Base-by-base conservation (phyloP, 371 early-diverging fungal genomes). In the Dentiscutata heterogama region DNA sequence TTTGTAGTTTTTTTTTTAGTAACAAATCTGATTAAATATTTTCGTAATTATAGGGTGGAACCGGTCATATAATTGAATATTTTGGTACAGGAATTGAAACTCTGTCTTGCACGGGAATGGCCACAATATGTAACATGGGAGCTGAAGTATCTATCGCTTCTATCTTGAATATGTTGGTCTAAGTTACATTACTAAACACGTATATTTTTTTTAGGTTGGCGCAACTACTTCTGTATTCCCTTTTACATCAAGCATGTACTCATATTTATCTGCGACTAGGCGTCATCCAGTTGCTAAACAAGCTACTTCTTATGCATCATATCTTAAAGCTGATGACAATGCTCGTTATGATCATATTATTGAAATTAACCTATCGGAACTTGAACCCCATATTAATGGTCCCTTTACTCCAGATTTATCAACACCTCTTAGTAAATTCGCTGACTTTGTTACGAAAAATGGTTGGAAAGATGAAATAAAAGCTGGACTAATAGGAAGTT, bases 331-430 rank as follows among this genome's bases (percentile, higher is more conserved):
- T 25, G 92, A 92, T 81, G 81, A 71, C 18, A 84, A 85, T 51
- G 89, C 88, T 27, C 73, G 82, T 11, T 98, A 98, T 86, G 99
- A 98, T 87, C 92, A 94, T 83, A 89, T 97, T 60, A 93, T 98
- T 78, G 98, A 98, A 84, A 91, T 98, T 82, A 92, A 98, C 84
- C 90, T 98, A 65, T 91, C 91, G 72, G 89, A 92, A 68, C 88
- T 98, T 67, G 99, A 98, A 87, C 98, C 99, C 25, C 95, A 96
- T 82, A 94, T 97, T 89, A 98, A 98, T 87, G 99, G 99, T 7
- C 98, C 98, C 2, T 97, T 98, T 87, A 97, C 98, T 58, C 98
- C 98, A 42, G 99, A 98, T 87, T 91, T 97, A 70, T 92, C 96
- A 78, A 97, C 95, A 13, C 97, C 99, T 14, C 86, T 97, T 64